Percentiles rank a stretch among this genome's conserved stretches.
These are phyloP conservation scores for Artemisia tridentata DNA, from an alignment of 129 eudicot genomes.

Conservation along the genomic window DNA sequence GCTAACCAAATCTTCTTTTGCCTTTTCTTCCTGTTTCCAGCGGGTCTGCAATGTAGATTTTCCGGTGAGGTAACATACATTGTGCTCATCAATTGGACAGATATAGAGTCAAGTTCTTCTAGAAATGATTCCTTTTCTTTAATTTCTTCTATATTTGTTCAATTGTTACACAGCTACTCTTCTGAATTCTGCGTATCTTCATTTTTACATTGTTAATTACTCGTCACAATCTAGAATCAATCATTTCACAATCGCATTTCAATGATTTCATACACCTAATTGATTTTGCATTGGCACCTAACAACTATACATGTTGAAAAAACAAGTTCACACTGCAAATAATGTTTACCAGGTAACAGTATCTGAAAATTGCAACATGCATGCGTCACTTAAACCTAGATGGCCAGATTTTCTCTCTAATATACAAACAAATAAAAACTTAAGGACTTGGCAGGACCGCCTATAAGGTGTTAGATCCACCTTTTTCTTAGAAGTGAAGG, in stretches of 20 bases:
- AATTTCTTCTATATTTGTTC: background rate
- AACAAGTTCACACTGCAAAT: no score
- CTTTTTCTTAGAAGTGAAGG: background rate
- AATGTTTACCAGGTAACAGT: no score
- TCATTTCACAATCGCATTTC: background rate
- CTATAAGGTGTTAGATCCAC: background rate
- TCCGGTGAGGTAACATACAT: conserved; percentile 32
- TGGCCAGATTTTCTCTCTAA: no score
- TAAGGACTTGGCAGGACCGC: no score
- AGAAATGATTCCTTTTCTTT: background rate
- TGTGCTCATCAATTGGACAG: background rate
- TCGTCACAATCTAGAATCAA: background rate
- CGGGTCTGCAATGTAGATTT: conserved; percentile 56
- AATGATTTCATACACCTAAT: background rate
- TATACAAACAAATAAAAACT: no score
- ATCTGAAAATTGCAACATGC: no score
- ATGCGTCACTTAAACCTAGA: no score
- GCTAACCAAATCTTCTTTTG: conserved; percentile 63
- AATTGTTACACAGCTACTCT: background rate
- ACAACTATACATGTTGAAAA: background rate
- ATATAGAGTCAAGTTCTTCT: background rate
- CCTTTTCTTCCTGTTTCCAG: conserved; percentile 71
- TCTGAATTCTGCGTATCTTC: background rate
- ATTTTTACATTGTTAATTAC: background rate
- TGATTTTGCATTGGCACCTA: conserved; percentile 2